These are phyloP conservation scores for Ganoderma meredithae DNA, from an alignment of 1,284 basidiomycete species.

Conservation along the genomic window DNA sequence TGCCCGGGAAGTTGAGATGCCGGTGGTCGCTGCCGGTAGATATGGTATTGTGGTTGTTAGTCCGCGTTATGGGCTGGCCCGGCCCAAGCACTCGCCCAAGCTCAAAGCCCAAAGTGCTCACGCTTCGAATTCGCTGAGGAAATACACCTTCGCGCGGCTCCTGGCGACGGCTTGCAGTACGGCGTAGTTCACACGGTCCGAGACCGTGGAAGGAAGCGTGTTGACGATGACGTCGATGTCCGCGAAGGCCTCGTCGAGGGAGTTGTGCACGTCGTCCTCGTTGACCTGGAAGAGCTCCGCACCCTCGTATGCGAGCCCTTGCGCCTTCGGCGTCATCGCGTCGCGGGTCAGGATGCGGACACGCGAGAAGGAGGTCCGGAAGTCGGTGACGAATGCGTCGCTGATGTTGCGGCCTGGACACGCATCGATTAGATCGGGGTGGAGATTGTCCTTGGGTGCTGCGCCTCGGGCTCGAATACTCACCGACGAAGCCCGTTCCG, in stretches of 20 bases:
- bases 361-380: background rate
- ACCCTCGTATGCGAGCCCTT: conserved; percentile 34
- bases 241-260: conserved; percentile 31
- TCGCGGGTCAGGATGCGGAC: conserved; percentile 38
- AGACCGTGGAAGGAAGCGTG: conserved; percentile 20
- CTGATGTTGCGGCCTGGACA: too few relatives aligned
- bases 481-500: too few relatives aligned
- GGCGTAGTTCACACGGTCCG: conserved; percentile 26
- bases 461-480: too few relatives aligned
- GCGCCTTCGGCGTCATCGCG: conserved; percentile 30
- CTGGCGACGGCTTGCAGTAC: conserved; percentile 34
- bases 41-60: background rate
- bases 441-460: too few relatives aligned
- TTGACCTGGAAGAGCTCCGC: conserved; percentile 33
- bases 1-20: conserved; percentile 38
- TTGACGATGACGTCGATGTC: conserved; percentile 41
- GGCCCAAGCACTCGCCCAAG: too few relatives aligned
- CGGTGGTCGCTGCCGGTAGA: conserved; percentile 36
- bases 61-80: too few relatives aligned
- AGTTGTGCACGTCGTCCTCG: conserved; percentile 7
- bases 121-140: conserved; percentile 42
- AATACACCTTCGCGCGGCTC: conserved; percentile 38
- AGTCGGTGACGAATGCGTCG: too few relatives aligned
- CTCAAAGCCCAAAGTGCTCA: conserved; percentile 21
- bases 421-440: too few relatives aligned